Evolutionary conservation across 2,329 filamentous ascomycete genomes (phyloP).

Genomic region (Aspergillus sp.): DNA sequence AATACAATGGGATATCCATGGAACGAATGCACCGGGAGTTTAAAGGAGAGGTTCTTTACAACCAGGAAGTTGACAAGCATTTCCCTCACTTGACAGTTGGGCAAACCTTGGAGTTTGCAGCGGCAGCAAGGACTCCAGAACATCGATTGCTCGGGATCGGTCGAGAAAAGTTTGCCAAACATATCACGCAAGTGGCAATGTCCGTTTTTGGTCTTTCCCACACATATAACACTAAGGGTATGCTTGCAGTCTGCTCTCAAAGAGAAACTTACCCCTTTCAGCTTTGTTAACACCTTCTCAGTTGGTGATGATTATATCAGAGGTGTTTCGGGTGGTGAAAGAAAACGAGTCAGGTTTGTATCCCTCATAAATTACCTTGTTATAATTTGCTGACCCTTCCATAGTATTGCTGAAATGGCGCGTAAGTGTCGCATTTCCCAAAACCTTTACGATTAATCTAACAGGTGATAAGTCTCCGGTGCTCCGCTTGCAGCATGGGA

Average conservation of each 20-base stretch:
- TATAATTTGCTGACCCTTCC: slow-evolving; percentile 9
- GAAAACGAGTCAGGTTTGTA: slow-evolving; percentile 54
- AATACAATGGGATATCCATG: slow-evolving; percentile 65
- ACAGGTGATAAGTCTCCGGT: slow-evolving; percentile 21
- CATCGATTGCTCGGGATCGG: slow-evolving; percentile 34
- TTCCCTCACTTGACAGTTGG: slow-evolving; percentile 56
- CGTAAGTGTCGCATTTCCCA: slow-evolving; percentile 15
- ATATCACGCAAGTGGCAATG: slow-evolving; percentile 38
- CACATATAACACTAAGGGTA: slow-evolving; percentile 43
- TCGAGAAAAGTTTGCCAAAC: slow-evolving; percentile 40
- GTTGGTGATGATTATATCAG: slow-evolving; percentile 54
- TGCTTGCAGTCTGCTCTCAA: not conserved
- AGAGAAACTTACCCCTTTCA: not conserved
- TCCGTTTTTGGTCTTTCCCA: slow-evolving; percentile 37
- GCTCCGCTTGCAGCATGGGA: slow-evolving; percentile 40
- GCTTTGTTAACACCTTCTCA: slow-evolving; percentile 4
- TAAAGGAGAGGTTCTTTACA: slow-evolving; percentile 36
- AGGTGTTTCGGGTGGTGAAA: slow-evolving; percentile 58
- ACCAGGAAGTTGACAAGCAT: slow-evolving; percentile 43
- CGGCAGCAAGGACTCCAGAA: slow-evolving; percentile 47
- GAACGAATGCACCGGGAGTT: slow-evolving; percentile 66
- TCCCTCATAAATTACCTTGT: slow-evolving; percentile 15
- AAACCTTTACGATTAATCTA: not conserved
- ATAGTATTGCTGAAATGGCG: slow-evolving; percentile 34
- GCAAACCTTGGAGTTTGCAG: slow-evolving; percentile 54